Base-by-base conservation (phyloP, 2,329 filamentous ascomycete genomes). In the Karstenula rhodostoma region DNA sequence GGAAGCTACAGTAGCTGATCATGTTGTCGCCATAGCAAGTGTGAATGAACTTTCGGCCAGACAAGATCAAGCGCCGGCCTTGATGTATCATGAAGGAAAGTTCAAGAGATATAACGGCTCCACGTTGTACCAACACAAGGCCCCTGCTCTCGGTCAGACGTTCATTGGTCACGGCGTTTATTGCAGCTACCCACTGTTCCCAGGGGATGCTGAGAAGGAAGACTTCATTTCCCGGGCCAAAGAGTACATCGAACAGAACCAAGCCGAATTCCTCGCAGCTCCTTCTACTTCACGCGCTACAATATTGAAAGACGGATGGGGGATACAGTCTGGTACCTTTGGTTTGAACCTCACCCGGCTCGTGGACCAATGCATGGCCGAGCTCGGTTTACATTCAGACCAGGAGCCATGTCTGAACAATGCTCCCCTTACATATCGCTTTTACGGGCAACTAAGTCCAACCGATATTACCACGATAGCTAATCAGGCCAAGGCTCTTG, bases 11-110 rank as follows among this genome's bases (percentile, higher is more conserved):
- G 75, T 84, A 40, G 80, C 74, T 3, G 83, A 85, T 63, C 83
- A 85, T 63, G 69, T 81, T 33, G 76, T 85, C 23, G 73, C 81
- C 0, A 76, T 84, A 54, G 83, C 81, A n/a, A 72, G 77, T 50
- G 76, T 84, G 19, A 58, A 61, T 8, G 59, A 47, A 9, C 40
- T 73, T 25, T 57, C 62, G 8, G 29, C 44, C 1, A 64, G 29
- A 22, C 25, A 32, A 3, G 49, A 56, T 2, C n/a, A 52, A 1
- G 47, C 49, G 4, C 52, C 62, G 19, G 66, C 69, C 4, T 60
- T 77, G 1, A 47, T 68, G 4, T 77, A 77, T 52, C 65, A 73
- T 17, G 59, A 75, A 23, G 72, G 75, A 29, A 54, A 55, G 3
- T 76, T 72, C 37, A 66, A 67, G 40, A 52, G 49, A 0, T 53